A percentile compares a stretch with the other conserved stretches of the same genome.
Conservation (phyloP, 305 asterid species). For the Rubia occidens region DNA sequence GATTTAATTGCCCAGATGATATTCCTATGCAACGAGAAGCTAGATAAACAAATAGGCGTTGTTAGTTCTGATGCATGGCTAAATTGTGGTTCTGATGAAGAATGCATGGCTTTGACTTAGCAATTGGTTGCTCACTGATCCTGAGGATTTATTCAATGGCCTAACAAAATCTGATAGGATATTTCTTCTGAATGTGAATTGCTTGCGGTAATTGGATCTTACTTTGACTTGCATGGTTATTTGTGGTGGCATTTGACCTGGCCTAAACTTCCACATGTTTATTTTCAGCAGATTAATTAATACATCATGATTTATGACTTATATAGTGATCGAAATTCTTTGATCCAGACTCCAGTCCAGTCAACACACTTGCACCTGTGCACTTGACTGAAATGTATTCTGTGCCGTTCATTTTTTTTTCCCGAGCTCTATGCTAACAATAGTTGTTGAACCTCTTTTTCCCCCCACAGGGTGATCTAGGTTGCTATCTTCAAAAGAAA, state of each 20-base stretch:
- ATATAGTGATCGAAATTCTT: background rate
- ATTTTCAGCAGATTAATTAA: background rate
- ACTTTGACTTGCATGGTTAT: background rate
- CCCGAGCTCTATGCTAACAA: slow-evolving; percentile 1
- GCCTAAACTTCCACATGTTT: background rate
- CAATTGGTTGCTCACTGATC: background rate
- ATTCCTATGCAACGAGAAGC: background rate
- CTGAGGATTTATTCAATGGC: background rate
- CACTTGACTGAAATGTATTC: background rate
- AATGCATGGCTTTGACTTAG: background rate
- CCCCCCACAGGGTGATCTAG: slow-evolving; percentile 69
- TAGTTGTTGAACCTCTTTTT: background rate
- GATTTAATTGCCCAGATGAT: background rate
- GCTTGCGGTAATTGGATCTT: background rate
- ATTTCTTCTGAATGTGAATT: background rate
- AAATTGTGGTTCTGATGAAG: background rate
- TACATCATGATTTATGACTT: background rate
- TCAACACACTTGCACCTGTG: background rate
- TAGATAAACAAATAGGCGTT: background rate
- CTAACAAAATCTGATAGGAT: background rate
- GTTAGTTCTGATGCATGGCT: background rate
- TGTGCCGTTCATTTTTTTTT: background rate
- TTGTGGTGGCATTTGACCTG: background rate
- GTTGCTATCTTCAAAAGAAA: slow-evolving; percentile 72
- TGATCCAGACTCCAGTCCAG: background rate